Base-by-base conservation (phyloP, 179 eudicot genomes). In the Beta macrorhiza region DNA sequence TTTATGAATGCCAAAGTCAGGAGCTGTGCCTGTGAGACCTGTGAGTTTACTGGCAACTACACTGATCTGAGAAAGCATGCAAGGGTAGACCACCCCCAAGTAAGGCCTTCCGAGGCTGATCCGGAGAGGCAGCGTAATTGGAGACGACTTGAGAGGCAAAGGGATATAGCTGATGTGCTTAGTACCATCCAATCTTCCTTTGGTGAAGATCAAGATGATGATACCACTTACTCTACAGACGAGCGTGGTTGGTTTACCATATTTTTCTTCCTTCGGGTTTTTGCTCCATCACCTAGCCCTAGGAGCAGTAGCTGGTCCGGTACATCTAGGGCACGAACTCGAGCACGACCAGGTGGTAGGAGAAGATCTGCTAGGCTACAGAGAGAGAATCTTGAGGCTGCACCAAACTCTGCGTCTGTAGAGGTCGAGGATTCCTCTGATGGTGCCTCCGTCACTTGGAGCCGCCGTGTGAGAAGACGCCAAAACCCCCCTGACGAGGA, bases 91-190 rank as follows among this genome's bases (percentile, higher is more conserved):
- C 99, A 96, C 67, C 97, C 99, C 25, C 87, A 77, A 71, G 96
- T 84, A 37, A 68, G 98, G 75, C 99, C 99, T 49, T 85, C 93
- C 0, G 93, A 88, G 76, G 96, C 90, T 10, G 97, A 91, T 67
- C 97, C 96, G 1, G 91, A 89, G 80, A 89, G 99, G 85, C 91
- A 92, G 78, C 82, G 87, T 0, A 88, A 81, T 80, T 96, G 99
- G 99, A 89, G 93, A 86, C 89, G 93, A 80, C 79, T 96, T 55
- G 99, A 96, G 85, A 87, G 92, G 84, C 92, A 90, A 85, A 88
- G 98, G 83, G 96, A 96, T 82, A 79, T 93, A 1, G 97, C 92
- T 16, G 99, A 96, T 69, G 86, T 93, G 78, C 87, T 95, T 55
- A 93, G 97, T 79, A 90, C 93, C 2, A 87, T 95, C 44, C 97